Base-by-base conservation (phyloP, 352 stramenopile genomes). In the Achlya hypogyna region DNA sequence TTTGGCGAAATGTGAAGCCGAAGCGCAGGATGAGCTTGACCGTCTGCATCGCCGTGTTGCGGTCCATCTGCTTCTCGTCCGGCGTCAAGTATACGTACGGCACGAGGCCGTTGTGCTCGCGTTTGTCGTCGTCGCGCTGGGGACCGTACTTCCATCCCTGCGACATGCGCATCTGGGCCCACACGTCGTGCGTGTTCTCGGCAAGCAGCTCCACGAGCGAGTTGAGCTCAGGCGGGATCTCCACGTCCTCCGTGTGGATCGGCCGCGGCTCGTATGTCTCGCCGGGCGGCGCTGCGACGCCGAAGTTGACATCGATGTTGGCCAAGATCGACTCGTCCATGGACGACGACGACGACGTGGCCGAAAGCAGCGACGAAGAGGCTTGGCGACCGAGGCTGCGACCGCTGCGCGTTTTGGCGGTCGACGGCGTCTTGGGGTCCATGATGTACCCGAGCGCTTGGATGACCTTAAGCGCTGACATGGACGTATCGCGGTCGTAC, bases 171-270 rank as follows among this genome's bases (percentile, higher is more conserved):
- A 89, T 92, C 69, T 86, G 75, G 10, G 83, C 81, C 83, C 83
- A 92, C 56, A 90, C 81, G 59, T 92, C 83, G 71, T 92, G 83
- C 0, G 83, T 92, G 58, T 92, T 92, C 67, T 92, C 79, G 27
- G 83, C 74, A 5, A 89, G 64, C 60, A 92, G 70, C 58, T 92
- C 83, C 47, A 92, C 87, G 29, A 89, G 76, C 12, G 79, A 85
- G 18, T 74, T 72, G 45, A 92, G 70, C 29, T 89, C 77, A 0
- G 73, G 67, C 8, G 79, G 75, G 5, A 92, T 75, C 58, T 84
- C 82, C 0, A 89, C 74, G 38, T 77, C 70, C 51, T 88, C 78
- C 14, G 81, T 89, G 25, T 74, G 74, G 45, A 91, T 88, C 20
- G 81, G 81, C 63, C 76, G 73, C 16, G 81, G 81, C 40, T 72